Base-by-base conservation (phyloP, 2,329 filamentous ascomycete genomes). In the Nemania serpens region DNA sequence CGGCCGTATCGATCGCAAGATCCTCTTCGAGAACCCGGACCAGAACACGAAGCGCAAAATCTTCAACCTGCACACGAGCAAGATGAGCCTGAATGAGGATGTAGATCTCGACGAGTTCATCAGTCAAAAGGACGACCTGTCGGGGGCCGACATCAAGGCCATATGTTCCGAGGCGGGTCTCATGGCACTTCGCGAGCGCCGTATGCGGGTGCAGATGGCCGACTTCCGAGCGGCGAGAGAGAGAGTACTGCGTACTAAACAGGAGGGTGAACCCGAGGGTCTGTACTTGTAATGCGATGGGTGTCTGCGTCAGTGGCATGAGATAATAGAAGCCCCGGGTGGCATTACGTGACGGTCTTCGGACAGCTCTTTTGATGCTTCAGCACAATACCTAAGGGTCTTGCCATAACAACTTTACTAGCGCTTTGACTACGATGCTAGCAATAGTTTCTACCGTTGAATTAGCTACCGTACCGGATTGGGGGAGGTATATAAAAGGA, bases 21-120 rank as follows among this genome's bases (percentile, higher is more conserved):
- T 99, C 65, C 78, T 89, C 64, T 91, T 88, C 73, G 84, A 87
- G 75, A 84, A 88, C 71, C 81, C 80, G 47, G 81, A 87, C 78
- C 89, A 97, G 83, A 93, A 94, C 78, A 99, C 95, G 59, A 89
- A 89, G 79, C 86, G 94, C 83, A 99, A 99, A 88, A 99, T 99
- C 74, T 99, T 99, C 79, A 93, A 90, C 13, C 86, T 99, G 6
- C 95, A 99, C 79, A 99, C 95, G 2, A 96, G 91, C 75, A 99
- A 99, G 85, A 99, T 99, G 95, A 97, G 88, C 54, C 84, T 99
- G 42, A 92, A 91, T 70, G 90, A 94, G 63, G 96, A 99, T 69
- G 95, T 99, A n/a, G 96, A 99, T 65, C 83, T 99, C 47, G 95
- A 99, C 71, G 95, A 99, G 78, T 98, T 99, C 74, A 97, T 99